Evolutionary conservation across 2,329 filamentous ascomycete genomes (phyloP), one percentile per base, ranked within the genome.

Genomic region (Camptophora hylomeconis): DNA sequence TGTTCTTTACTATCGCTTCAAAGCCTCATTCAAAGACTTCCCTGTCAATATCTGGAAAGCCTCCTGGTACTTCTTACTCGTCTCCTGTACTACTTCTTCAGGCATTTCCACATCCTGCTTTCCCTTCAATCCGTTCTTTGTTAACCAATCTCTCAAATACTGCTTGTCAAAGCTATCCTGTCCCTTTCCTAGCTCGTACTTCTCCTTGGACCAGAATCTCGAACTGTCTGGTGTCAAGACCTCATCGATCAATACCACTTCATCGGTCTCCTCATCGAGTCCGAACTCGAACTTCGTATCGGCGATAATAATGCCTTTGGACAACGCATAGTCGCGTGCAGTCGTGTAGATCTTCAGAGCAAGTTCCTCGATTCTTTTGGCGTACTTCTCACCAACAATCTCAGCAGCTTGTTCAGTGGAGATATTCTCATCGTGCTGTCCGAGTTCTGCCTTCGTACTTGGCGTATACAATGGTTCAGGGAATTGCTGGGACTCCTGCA

Each of bases 91-190:
- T 32, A 92, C 65, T 28, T 86, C 75, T 3, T 73, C 66, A 0
- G 80, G 75, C 62, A 93, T 76, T 30, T 56, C 58, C 10, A 89
- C 77, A 2, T 70, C 76, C 15, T 75, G 63, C 56, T 80, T 79
- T 1, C 77, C 79, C 60, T 84, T 83, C 33, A 92, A 53, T 1
- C 79, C 80, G 33, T 78, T 63, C 26, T 52, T 57, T 2, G 74
- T 77, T 45, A 94, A 54, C 80, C 83, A 94, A 56, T 94, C 76
- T 19, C 86, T 65, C 42, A 93, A 53, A 46, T 68, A 76, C 58
- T 86, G 79, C 65, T 94, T 94, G 52, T 94, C 86, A 43, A 87
- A 89, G 56, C 80, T 89, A 31, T 77, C 68, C 60, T 92, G 83
- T 32, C 78, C 67, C 37, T 65, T 65, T 2, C 86, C 84, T 11